A percentile compares a stretch with the other conserved stretches of the same genome.
phyloP scores from a whole-genome alignment of 2,329 filamentous ascomycete species.

The Parastagonospora avenae region DNA sequence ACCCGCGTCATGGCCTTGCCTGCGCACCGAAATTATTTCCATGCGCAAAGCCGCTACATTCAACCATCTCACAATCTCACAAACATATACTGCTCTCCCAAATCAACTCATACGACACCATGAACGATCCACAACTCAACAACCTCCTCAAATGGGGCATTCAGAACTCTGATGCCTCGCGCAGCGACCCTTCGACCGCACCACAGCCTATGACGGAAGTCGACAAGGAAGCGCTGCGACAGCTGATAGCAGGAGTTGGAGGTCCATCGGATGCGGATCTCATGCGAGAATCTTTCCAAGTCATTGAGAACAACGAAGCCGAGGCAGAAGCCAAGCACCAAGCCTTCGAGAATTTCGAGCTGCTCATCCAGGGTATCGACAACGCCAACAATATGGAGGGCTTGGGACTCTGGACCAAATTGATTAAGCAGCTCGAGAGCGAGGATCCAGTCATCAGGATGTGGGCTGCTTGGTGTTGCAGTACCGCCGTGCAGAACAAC shows the following conservation, averaged over 20 bases:
- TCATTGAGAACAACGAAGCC: constrained; percentile 63
- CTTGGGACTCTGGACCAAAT: constrained; percentile 79
- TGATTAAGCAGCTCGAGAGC: constrained; percentile 72
- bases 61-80: constrained; percentile 6
- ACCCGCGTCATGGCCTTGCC: constrained; percentile 24
- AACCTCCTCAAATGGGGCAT: constrained; percentile 80
- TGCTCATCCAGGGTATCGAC: constrained; percentile 62
- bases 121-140: constrained; percentile 70
- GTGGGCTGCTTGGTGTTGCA: constrained; percentile 93
- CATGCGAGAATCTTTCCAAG: constrained; percentile 83
- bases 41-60: no score
- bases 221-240: constrained; percentile 14
- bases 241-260: constrained; percentile 11
- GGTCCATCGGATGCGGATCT: constrained; percentile 77
- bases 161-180: constrained; percentile 61
- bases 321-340: constrained; percentile 17
- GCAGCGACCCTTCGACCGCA: constrained; percentile 43
- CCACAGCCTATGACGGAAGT: constrained; percentile 59
- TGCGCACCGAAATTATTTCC: constrained; percentile 27
- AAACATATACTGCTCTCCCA: neutral
- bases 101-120: constrained; percentile 24
- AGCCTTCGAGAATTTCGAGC: constrained; percentile 38
- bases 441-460: constrained; percentile 74
- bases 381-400: constrained; percentile 93
- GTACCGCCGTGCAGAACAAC: constrained; percentile 97